Conservation (phyloP, 139 green algal genomes). For the Micractinium sp. region DNA sequence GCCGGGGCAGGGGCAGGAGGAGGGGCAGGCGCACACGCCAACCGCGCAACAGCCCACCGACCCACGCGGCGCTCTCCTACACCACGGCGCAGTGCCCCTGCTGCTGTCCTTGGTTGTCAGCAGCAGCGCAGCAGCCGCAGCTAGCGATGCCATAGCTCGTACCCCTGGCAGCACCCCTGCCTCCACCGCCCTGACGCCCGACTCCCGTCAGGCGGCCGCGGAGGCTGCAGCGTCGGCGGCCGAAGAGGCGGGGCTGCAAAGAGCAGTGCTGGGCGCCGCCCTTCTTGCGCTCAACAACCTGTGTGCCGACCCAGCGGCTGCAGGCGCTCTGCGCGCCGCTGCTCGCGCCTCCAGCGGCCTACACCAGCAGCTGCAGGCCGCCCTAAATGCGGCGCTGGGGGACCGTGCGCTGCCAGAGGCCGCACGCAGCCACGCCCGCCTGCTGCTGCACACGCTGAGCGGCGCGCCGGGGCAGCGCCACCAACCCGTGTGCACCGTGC, state of each 20-base stretch:
- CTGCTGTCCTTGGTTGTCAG: neutral
- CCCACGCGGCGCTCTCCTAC: neutral
- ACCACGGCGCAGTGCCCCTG: neutral
- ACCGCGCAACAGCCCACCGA: neutral
- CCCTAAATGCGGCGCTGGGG: neutral
- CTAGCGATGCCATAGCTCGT: neutral
- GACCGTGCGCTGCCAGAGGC: conserved; percentile 1
- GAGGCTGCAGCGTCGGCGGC: neutral
- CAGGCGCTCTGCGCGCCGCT: neutral
- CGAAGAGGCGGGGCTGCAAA: neutral
- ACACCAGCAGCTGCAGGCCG: neutral
- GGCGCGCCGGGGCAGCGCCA: conserved; percentile 21
- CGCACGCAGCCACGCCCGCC: neutral
- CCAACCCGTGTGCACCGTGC: neutral
- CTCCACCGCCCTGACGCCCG: neutral
- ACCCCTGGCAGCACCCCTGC: neutral
- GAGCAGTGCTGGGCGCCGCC: neutral
- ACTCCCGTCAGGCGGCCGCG: neutral
- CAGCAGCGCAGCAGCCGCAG: neutral
- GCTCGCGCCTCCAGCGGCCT: neutral
- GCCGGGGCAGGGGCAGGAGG: neutral
- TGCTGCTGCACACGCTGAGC: conserved; percentile 18
- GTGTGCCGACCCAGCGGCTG: neutral
- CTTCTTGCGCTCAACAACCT: conserved; percentile 21
- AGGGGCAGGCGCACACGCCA: neutral